Evolutionary conservation across 257 asterid species (phyloP).

Genomic region (Solanum appendiculatum): DNA sequence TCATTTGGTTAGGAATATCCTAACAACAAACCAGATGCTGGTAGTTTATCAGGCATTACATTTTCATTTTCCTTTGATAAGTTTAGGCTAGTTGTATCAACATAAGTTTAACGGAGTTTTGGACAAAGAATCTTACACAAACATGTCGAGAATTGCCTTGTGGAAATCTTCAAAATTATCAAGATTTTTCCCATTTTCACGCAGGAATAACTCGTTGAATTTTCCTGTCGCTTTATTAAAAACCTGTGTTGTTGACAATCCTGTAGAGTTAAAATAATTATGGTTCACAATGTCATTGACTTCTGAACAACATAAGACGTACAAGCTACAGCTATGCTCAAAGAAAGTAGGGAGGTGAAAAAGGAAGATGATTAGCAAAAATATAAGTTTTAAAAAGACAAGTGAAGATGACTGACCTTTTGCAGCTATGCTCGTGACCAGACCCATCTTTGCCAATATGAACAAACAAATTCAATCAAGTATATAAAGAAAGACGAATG

Average conservation of each 20-base stretch:
- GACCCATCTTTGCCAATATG: constrained; percentile 43
- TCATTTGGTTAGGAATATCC: background rate
- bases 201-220: constrained; percentile 43
- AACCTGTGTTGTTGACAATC: constrained; percentile 54
- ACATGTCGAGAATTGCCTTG: constrained; percentile 59
- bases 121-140: constrained; percentile 27
- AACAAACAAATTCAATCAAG: background rate
- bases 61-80: background rate
- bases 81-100: background rate
- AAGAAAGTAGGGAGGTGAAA: background rate
- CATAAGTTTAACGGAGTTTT: background rate
- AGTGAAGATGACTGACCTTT: constrained; percentile 30
- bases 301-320: background rate
- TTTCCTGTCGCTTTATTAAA: constrained; percentile 54
- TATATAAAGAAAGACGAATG: background rate
- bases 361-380: background rate
- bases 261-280: constrained; percentile 13
- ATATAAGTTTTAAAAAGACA: background rate
- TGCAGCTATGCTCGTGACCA: constrained; percentile 64
- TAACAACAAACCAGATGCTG: background rate
- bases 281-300: background rate
- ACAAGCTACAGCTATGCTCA: background rate
- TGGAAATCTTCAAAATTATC: constrained; percentile 45
- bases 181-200: constrained; percentile 26
- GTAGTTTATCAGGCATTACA: background rate